Percentiles rank a stretch among this genome's conserved stretches.
phyloP scores from a whole-genome alignment of 23 red algal species.

The Pyropia yezoensis region DNA sequence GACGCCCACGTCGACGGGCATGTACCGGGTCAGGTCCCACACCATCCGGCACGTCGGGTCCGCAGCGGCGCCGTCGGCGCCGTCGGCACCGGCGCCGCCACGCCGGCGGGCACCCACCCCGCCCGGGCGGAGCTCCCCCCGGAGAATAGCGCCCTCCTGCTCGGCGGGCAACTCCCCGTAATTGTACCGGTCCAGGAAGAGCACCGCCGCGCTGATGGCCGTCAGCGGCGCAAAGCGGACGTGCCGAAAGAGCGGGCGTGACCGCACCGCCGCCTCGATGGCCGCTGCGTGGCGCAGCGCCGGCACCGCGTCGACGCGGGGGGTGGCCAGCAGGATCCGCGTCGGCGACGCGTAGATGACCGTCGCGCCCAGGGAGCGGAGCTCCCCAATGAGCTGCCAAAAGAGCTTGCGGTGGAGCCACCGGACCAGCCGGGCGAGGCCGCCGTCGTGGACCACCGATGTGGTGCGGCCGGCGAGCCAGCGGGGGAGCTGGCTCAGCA shows the following conservation, averaged over 20 bases:
- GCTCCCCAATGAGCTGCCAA: conserved; percentile 52
- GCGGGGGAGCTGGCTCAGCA: conserved; percentile 54
- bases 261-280: conserved; percentile 59
- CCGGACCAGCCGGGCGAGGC: conserved; percentile 48
- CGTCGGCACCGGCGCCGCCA: not conserved
- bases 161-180: conserved; percentile 61
- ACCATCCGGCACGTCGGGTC: conserved; percentile 21
- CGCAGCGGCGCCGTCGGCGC: not conserved
- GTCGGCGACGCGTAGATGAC: conserved; percentile 59
- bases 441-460: conserved; percentile 64
- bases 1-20: conserved; percentile 40
- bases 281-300: conserved; percentile 70
- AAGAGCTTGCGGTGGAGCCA: conserved; percentile 69
- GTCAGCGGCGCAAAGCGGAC: conserved; percentile 68
- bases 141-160: conserved; percentile 45
- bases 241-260: conserved; percentile 43
- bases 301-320: conserved; percentile 37
- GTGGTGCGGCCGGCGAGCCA: conserved; percentile 37
- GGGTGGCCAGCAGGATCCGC: conserved; percentile 64
- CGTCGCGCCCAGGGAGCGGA: conserved; percentile 37
- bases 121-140: conserved; percentile 20
- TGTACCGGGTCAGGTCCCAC: conserved; percentile 68
- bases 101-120: not conserved
- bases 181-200: conserved; percentile 78
- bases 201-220: conserved; percentile 36